phyloP scores from a whole-genome alignment of 2,329 filamentous ascomycete species.

The Aspergillus alliaceus region DNA sequence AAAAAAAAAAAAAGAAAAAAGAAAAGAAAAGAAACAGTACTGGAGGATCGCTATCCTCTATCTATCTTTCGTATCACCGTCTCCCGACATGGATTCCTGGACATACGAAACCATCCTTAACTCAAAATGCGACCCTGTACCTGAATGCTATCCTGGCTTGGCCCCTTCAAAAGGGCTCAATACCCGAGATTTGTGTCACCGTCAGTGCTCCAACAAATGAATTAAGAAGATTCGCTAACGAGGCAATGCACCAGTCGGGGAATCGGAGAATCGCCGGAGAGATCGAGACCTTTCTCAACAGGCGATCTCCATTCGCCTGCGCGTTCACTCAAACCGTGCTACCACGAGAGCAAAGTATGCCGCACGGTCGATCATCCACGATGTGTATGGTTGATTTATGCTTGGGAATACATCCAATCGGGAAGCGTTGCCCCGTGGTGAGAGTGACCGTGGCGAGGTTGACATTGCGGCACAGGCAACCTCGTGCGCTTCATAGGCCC shows the following conservation, averaged over 20 bases:
- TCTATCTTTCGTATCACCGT: not conserved
- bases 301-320: not conserved
- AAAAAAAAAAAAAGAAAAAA: too few species aligned
- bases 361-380: not conserved
- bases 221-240: not conserved
- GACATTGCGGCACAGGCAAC: not conserved
- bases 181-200: not conserved
- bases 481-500: conserved; percentile 16
- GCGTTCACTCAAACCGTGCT: not conserved
- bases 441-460: conserved; percentile 9
- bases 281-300: not conserved
- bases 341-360: not conserved
- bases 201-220: not conserved
- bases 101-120: too few species aligned
- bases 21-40: too few species aligned
- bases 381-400: not conserved
- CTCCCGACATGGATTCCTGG: too few species aligned
- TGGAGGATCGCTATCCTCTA: too few species aligned
- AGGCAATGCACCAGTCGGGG: not conserved
- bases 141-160: not conserved
- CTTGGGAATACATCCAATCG: conserved; percentile 9
- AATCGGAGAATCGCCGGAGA: not conserved
- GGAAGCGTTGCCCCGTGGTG: conserved; percentile 1
- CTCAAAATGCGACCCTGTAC: not conserved
- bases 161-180: not conserved